Evolutionary conservation across 441 rosid genomes (phyloP).

Genomic region (Pelargonium cotyledonis): DNA sequence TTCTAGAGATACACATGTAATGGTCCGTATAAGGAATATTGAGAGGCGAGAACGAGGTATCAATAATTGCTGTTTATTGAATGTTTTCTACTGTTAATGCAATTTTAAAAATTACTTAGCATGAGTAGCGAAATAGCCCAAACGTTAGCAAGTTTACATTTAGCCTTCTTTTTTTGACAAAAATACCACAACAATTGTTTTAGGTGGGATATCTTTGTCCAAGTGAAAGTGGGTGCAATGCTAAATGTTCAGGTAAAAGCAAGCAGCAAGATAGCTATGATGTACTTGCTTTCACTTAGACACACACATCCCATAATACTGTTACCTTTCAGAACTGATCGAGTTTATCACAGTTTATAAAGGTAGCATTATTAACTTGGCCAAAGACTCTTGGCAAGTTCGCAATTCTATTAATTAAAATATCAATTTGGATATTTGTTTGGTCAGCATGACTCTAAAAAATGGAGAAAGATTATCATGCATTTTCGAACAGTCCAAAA

Average conservation of each 20-base stretch:
- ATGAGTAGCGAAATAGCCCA: too few relatives aligned
- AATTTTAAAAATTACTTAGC: not conserved
- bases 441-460: not conserved
- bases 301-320: not conserved
- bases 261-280: not conserved
- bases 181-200: too few relatives aligned
- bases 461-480: not conserved
- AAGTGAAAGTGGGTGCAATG: not conserved
- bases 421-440: not conserved
- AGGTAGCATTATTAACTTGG: not conserved
- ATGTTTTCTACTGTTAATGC: not conserved
- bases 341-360: not conserved
- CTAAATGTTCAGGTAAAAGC: not conserved
- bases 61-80: not conserved
- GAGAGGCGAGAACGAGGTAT: conserved; percentile 91
- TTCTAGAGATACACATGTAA: conserved; percentile 49
- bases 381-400: not conserved
- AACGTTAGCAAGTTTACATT: too few relatives aligned
- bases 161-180: too few relatives aligned
- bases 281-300: too few relatives aligned
- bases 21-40: conserved; percentile 65
- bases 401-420: not conserved
- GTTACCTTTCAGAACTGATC: not conserved
- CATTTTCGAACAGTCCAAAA: not conserved
- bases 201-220: not conserved